phyloP scores from a whole-genome alignment of 306 rosid genomes.

The Medicago ruthenica region DNA sequence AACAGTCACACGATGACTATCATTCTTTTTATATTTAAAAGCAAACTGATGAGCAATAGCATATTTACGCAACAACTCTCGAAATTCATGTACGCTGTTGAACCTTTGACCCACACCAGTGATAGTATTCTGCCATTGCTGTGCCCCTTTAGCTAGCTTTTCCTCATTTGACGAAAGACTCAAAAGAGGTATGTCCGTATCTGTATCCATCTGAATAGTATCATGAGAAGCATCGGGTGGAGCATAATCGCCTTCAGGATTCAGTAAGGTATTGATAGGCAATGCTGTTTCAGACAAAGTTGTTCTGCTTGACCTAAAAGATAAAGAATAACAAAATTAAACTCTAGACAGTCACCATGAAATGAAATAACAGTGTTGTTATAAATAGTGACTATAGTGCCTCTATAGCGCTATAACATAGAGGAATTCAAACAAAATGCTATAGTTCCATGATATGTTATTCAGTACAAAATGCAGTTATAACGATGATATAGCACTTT shows the following conservation, averaged over 20 bases:
- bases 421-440: too few relatives aligned
- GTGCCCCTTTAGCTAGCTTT: conserved; percentile 79
- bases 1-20: conserved; percentile 97
- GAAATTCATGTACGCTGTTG: conserved; percentile 88
- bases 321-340: conserved; percentile 40
- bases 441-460: too few relatives aligned
- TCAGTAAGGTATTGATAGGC: conserved; percentile 53
- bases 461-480: too few relatives aligned
- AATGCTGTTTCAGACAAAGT: conserved; percentile 87
- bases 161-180: conserved; percentile 55
- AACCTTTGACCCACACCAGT: conserved; percentile 96
- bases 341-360: conserved; percentile 21
- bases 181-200: conserved; percentile 54
- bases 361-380: too few relatives aligned
- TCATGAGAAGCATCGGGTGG: conserved; percentile 57
- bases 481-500: too few relatives aligned
- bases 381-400: too few relatives aligned
- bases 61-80: conserved; percentile 90
- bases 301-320: conserved; percentile 93
- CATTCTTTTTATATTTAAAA: conserved; percentile 93
- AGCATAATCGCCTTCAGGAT: conserved; percentile 49
- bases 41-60: conserved; percentile 98
- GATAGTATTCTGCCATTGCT: conserved; percentile 94
- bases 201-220: conserved; percentile 59
- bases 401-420: too few relatives aligned